These are phyloP conservation scores for Saccharomycopsis schoenii DNA, from an alignment of 805 yeast genomes.

Conservation along the genomic window DNA sequence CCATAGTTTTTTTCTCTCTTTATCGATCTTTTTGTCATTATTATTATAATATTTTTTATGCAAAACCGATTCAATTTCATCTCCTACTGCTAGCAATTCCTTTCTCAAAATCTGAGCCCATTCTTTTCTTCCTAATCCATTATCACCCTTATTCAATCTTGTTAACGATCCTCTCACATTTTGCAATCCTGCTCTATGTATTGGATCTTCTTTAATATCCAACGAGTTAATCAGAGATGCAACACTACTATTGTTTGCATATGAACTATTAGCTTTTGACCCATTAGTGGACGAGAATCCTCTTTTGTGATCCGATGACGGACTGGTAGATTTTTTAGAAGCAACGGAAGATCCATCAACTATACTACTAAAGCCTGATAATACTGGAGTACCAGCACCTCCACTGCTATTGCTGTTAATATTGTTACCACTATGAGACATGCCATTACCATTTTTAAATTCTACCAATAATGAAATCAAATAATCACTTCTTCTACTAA, in stretches of 20 bases:
- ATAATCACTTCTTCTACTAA: slow-evolving; percentile 86
- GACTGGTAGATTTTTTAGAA: slow-evolving; percentile 11
- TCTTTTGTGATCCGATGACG: neutral
- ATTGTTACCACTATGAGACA: slow-evolving; percentile 1
- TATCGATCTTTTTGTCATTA: slow-evolving; percentile 26
- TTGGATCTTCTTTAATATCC: slow-evolving; percentile 46
- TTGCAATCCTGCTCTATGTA: slow-evolving; percentile 49
- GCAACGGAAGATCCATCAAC: slow-evolving; percentile 7
- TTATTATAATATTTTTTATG: slow-evolving; percentile 12
- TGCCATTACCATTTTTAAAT: slow-evolving; percentile 4
- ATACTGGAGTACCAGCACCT: slow-evolving; percentile 24
- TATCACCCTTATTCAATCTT: slow-evolving; percentile 58
- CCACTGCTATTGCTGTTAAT: too few relatives aligned
- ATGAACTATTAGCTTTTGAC: neutral
- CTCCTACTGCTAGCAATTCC: slow-evolving; percentile 66
- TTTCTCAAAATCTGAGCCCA: slow-evolving; percentile 64
- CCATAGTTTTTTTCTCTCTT: slow-evolving; percentile 63
- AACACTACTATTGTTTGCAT: neutral
- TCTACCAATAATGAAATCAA: slow-evolving; percentile 52
- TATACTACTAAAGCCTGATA: slow-evolving; percentile 24
- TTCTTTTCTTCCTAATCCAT: slow-evolving; percentile 63
- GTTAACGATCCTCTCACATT: slow-evolving; percentile 61
- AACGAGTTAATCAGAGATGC: slow-evolving; percentile 44
- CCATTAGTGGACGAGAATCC: neutral
- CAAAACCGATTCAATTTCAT: slow-evolving; percentile 44